These are phyloP conservation scores for Cytospora schulzeri DNA, from an alignment of 2,329 filamentous ascomycete species.

Conservation along the genomic window DNA sequence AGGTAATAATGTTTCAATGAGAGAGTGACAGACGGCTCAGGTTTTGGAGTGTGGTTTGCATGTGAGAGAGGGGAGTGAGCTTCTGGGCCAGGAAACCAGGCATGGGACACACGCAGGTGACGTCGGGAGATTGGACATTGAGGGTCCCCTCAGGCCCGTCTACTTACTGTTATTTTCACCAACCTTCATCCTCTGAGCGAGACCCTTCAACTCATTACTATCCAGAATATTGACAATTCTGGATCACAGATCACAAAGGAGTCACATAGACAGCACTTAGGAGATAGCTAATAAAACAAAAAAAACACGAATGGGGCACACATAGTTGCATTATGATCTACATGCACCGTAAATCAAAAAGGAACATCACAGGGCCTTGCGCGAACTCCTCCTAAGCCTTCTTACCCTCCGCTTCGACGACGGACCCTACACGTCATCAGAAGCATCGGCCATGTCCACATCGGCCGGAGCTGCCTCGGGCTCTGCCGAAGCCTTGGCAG, in stretches of 20 bases:
- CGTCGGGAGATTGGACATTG: constrained; percentile 10
- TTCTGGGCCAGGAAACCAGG: background rate
- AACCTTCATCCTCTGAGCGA: background rate
- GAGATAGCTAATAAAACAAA: too few relatives aligned
- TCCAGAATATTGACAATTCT: background rate
- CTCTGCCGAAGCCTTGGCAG: constrained; percentile 26
- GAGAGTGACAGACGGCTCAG: background rate
- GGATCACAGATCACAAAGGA: background rate
- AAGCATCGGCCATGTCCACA: constrained; percentile 39
- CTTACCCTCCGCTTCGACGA: background rate
- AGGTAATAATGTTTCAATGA: background rate
- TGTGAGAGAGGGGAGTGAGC: constrained; percentile 1
- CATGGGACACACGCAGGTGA: constrained; percentile 17
- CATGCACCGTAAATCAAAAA: background rate
- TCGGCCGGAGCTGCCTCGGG: constrained; percentile 32
- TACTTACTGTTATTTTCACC: background rate
- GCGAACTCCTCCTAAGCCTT: background rate
- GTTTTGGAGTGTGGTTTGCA: background rate
- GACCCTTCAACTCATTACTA: background rate
- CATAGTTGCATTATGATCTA: background rate
- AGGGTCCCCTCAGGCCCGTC: background rate
- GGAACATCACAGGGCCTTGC: background rate
- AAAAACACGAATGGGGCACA: background rate
- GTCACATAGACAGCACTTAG: background rate
- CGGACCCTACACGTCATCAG: constrained; percentile 35